Evolutionary conservation across 345 rosid genomes (phyloP), one percentile per base, ranked within the genome.

Genomic region (Litchi chinensis): DNA sequence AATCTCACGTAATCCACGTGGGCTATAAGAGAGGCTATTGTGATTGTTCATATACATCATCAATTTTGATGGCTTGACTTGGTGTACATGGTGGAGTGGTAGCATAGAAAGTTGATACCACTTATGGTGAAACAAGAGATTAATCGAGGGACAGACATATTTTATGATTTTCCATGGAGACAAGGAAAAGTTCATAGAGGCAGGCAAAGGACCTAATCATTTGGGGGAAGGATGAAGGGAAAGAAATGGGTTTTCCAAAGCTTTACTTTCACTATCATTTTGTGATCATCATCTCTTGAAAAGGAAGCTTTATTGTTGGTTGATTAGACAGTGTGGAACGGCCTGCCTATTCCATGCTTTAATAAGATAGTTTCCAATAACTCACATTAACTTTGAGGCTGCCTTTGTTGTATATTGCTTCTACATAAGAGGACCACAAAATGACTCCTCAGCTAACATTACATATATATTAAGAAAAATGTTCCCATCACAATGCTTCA

Each of bases 231-330:
- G 77, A 84, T 76, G 80, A 60, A 87, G 78, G 83, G 80, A 76
- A 77, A 77, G 76, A 73, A 79, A 82, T 76, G 80, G 21, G 83
- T 50, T 44, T 70, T 67, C 60, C 60, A 40, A 76, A 82, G 85
- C 85, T 84, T 80, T 70, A 59, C 78, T 82, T 77, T 68, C 80
- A 83, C 82, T 69, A 71, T 85, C 83, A 83, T 85, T 83, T 50
- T 52, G 77, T 41, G 76, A 87, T 83, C 78, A 87, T 83, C 76
- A 73, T 85, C 79, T 40, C 90, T 81, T 85, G 70, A 81, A 85
- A 85, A 82, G 69, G 77, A 87, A 85, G 86, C 83, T 68, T 83
- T 71, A 68, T 83, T 54, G 83, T 81, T 81, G 85, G 82, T 44
- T 60, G 81, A 83, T 67, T 40, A 68, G 82, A 78, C 77, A 0